Evolutionary conservation across 352 stramenopile genomes (phyloP), one percentile per base, ranked within the genome.

Genomic region (Peronosclerospora sorghi): DNA sequence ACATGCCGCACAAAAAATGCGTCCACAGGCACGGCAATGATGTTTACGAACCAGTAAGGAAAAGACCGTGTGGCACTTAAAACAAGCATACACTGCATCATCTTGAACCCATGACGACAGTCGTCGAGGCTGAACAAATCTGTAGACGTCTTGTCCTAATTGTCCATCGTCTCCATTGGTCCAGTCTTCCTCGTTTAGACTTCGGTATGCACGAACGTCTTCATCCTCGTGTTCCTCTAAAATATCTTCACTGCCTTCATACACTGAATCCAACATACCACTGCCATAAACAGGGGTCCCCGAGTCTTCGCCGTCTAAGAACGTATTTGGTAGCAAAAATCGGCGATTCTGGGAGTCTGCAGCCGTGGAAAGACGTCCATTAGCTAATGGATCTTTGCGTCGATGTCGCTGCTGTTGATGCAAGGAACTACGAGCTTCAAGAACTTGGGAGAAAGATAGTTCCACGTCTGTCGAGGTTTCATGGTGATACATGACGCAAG

Each of bases 101-200:
- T 91, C 78, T 46, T 91, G 78, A 5, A 91, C 78, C 78, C 78
- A 91, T 9, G 74, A 87, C 2, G 75, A 88, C 13, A 91, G 55
- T 7, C 78, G 54, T 1, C 78, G 46, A 1, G 78, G 78, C 65
- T 91, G 78, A 32, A 91, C 78, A 32, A 91, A 91, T 15, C 78
- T 56, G 56, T 88, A 91, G 43, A 91, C 72, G 50, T 91, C 78
- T 44, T 78, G 56, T 18, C 65, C 67, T 10, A 70, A 32, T 21
- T 73, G 59, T 19, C 56, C 68, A 21, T 70, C 61, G 34, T 70
- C 59, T 13, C 65, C 69, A 9, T 56, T 73, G 5, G 66, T 40
- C 74, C 74, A 87, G 1, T 85, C 72, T 4, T 83, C 68, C 41
- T 84, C 72, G n/a, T 83, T 67, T 17, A 45, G 57, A 39, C 59